Evolutionary conservation across 495 filamentous ascomycete species (phyloP), one percentile per base, ranked within the genome.

Genomic region (Penicillium bialowiezense): DNA sequence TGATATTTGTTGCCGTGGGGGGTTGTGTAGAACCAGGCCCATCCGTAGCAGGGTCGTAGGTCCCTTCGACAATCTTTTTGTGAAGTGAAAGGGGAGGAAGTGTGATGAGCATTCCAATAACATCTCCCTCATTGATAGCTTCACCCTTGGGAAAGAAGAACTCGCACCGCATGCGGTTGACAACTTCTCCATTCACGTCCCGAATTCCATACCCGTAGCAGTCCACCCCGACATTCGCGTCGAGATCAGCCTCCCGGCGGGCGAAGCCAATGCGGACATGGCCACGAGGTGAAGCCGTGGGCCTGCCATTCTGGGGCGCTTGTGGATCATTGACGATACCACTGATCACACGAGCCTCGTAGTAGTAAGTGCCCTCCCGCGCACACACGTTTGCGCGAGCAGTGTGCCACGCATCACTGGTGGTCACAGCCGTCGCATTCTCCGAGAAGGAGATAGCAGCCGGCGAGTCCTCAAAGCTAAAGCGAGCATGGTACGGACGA

Each of bases 141-240:
- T 90, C 84, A 28, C 83, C 82, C 32, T 82, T 72, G 1, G 86
- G 86, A 56, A 89, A 89, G 68, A 96, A 93, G 57, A 89, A 86
- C 54, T 89, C 87, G 10, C 92, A 90, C 26, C 93, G 85, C 48
- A 92, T 97, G 72, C 91, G 88, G 68, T 95, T 91, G 18, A 96
- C 86, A 39, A 93, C 92, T 61, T 97, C 89, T 8, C 92, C 91
- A 10, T 83, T 79, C 10, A 89, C 83, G 60, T 97, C 95, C 17
- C 91, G 84, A 45, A 99, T 79, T 15, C 89, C 95, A 63, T 99
- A 99, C 38, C 90, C 93, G 65, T 97, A 97, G 28, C 89, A 91
- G 64, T 99, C 93, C 56, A 91, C 96, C 0, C 95, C 95, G 10
- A 97, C 90, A 8, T 95, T 93, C 12, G 89, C 88, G 57, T 97